phyloP scores from a whole-genome alignment of 441 rosid species.

The Lepidium campestre region DNA sequence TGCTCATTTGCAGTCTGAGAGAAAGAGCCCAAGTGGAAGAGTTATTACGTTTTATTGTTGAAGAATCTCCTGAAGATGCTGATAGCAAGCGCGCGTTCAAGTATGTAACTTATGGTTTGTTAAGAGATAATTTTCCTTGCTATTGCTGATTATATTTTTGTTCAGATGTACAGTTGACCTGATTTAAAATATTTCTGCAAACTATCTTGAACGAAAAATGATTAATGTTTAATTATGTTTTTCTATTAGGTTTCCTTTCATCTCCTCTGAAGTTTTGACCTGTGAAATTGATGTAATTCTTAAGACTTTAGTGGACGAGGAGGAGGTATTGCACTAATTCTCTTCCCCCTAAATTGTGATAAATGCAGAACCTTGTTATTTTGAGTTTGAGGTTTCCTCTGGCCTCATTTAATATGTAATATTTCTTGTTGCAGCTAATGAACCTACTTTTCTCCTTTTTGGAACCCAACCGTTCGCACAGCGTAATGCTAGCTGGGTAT shows the following conservation, averaged over 20 bases:
- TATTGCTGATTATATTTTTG: neutral
- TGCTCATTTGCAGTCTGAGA: slow-evolving; percentile 53
- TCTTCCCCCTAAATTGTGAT: neutral
- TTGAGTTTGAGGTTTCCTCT: neutral
- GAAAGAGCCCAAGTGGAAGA: slow-evolving; percentile 91
- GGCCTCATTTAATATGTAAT: neutral
- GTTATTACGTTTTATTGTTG: slow-evolving; percentile 61
- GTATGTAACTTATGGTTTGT: slow-evolving; percentile 38
- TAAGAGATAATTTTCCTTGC: neutral
- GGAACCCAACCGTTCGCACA: slow-evolving; percentile 86
- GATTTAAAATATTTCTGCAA: neutral
- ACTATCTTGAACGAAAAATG: neutral
- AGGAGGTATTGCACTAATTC: slow-evolving; percentile 55
- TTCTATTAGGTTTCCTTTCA: slow-evolving; percentile 78
- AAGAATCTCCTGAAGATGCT: slow-evolving; percentile 88
- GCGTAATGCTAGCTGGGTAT: slow-evolving; percentile 92
- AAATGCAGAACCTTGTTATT: neutral
- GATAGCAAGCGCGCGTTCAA: slow-evolving; percentile 86
- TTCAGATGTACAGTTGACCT: neutral
- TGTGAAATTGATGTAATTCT: slow-evolving; percentile 96
- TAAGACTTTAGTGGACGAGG: slow-evolving; percentile 89
- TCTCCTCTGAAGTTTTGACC: slow-evolving; percentile 95
- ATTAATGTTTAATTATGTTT: neutral
- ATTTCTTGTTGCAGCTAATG: slow-evolving; percentile 66
- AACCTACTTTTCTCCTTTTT: slow-evolving; percentile 92